A percentile compares a stretch with the other conserved stretches of the same genome.
These are phyloP conservation scores for Auriculariales sp. DNA, from an alignment of 768 basidiomycete species.

Conservation along the genomic window DNA sequence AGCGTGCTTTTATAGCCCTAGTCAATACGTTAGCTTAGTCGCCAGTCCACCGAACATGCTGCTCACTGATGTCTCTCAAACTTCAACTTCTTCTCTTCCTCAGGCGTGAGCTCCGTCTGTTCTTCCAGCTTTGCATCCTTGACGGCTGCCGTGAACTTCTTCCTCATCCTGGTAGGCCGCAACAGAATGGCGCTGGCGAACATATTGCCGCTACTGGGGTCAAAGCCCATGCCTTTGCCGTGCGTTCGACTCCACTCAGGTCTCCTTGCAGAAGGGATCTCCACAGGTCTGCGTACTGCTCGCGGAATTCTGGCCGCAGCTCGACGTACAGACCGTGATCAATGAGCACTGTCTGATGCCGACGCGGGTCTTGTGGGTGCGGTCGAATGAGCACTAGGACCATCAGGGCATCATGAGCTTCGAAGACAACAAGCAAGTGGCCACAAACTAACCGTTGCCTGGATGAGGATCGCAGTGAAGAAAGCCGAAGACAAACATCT, in stretches of 20 bases:
- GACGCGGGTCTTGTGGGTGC: constrained; percentile 25
- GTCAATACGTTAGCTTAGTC: neutral
- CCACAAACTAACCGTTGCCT: constrained; percentile 12
- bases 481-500: constrained; percentile 87
- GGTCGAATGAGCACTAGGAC: constrained; percentile 56
- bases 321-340: constrained; percentile 87
- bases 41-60: neutral
- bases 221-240: constrained; percentile 18
- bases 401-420: constrained; percentile 63
- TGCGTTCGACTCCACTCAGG: constrained; percentile 15
- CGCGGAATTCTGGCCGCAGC: constrained; percentile 49
- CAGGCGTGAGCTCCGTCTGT: constrained; percentile 4
- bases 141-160: constrained; percentile 2
- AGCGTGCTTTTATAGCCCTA: constrained; percentile 14
- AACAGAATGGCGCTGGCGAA: constrained; percentile 23
- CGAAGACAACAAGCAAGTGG: constrained; percentile 9
- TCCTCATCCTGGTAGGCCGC: constrained; percentile 18
- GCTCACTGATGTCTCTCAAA: constrained; percentile 15
- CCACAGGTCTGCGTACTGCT: constrained; percentile 72
- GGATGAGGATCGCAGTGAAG: constrained; percentile 61
- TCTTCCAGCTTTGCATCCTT: constrained; percentile 7
- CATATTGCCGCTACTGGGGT: constrained; percentile 5
- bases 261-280: constrained; percentile 21
- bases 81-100: constrained; percentile 17
- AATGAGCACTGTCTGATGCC: constrained; percentile 62